Evolutionary conservation across 495 filamentous ascomycete genomes (phyloP).

Genomic region (Saxophila tyrrhenica): DNA sequence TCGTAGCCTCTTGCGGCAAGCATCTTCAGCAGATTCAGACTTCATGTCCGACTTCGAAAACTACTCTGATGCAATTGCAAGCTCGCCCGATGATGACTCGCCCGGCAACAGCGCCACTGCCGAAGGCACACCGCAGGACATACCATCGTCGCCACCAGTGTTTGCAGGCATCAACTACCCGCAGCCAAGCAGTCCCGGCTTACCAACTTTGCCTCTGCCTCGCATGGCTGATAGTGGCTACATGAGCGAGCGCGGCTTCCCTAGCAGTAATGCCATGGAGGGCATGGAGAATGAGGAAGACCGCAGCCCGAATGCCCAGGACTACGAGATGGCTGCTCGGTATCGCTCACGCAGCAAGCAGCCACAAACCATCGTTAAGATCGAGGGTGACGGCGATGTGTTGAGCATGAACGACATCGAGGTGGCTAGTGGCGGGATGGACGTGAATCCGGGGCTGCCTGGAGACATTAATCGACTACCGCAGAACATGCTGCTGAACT

Average conservation of each 20-base stretch:
- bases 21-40: slow-evolving; percentile 16
- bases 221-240: slow-evolving; percentile 55
- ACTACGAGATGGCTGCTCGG: slow-evolving; percentile 18
- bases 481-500: slow-evolving; percentile 8
- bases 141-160: slow-evolving; percentile 71
- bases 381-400: slow-evolving; percentile 6
- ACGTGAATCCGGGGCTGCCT: slow-evolving; percentile 3
- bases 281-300: slow-evolving; percentile 41
- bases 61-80: slow-evolving; percentile 40
- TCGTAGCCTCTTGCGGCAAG: slow-evolving; percentile 18
- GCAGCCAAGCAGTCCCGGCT: slow-evolving; percentile 58
- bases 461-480: slow-evolving; percentile 13
- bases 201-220: slow-evolving; percentile 48
- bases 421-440: not conserved
- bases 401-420: not conserved
- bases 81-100: slow-evolving; percentile 41
- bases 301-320: slow-evolving; percentile 27
- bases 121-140: slow-evolving; percentile 46
- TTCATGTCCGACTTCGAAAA: slow-evolving; percentile 20
- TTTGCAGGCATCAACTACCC: slow-evolving; percentile 41
- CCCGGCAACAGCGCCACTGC: slow-evolving; percentile 36
- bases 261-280: slow-evolving; percentile 35
- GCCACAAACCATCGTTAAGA: slow-evolving; percentile 6
- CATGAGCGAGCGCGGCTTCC: slow-evolving; percentile 54
- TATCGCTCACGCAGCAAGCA: slow-evolving; percentile 17